Evolutionary conservation across 495 filamentous ascomycete species (phyloP).

Genomic region (Chaetomium tenue): DNA sequence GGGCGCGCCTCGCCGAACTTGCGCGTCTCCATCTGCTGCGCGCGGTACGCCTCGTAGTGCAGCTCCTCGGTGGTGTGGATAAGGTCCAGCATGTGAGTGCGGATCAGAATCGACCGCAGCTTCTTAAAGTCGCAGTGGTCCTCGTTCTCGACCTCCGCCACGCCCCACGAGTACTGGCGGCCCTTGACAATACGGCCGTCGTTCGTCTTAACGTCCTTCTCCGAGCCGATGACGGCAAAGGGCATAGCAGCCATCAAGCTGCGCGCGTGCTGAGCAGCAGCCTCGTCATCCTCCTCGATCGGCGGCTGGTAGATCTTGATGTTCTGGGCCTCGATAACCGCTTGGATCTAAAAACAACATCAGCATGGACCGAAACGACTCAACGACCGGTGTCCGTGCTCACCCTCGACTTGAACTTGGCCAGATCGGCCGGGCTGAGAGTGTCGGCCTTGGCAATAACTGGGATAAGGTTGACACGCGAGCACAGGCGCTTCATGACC

Average conservation of each 20-base stretch:
- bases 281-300: slow-evolving; percentile 95
- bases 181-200: slow-evolving; percentile 97
- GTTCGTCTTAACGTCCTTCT: slow-evolving; percentile 96
- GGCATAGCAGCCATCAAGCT: slow-evolving; percentile 96
- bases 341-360: slow-evolving; percentile 65
- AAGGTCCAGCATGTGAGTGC: slow-evolving; percentile 99
- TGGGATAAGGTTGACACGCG: slow-evolving; percentile 95
- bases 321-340: slow-evolving; percentile 94
- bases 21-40: slow-evolving; percentile 98
- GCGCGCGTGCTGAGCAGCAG: slow-evolving; percentile 87
- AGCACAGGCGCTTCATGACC: slow-evolving; percentile 98
- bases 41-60: slow-evolving; percentile 98
- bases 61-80: slow-evolving; percentile 99
- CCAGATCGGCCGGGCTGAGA: slow-evolving; percentile 84
- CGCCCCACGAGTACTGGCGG: slow-evolving; percentile 98
- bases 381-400: slow-evolving; percentile 4
- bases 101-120: slow-evolving; percentile 95
- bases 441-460: slow-evolving; percentile 99
- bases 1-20: slow-evolving; percentile 98
- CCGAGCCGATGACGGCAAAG: slow-evolving; percentile 96
- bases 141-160: slow-evolving; percentile 98
- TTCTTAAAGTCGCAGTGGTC: slow-evolving; percentile 99
- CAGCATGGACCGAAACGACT: slow-evolving; percentile 23
- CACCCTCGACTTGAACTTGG: slow-evolving; percentile 91
- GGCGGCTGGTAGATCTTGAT: slow-evolving; percentile 99